These are phyloP conservation scores for Aleurites moluccanus DNA, from an alignment of 441 rosid species.

Conservation along the genomic window DNA sequence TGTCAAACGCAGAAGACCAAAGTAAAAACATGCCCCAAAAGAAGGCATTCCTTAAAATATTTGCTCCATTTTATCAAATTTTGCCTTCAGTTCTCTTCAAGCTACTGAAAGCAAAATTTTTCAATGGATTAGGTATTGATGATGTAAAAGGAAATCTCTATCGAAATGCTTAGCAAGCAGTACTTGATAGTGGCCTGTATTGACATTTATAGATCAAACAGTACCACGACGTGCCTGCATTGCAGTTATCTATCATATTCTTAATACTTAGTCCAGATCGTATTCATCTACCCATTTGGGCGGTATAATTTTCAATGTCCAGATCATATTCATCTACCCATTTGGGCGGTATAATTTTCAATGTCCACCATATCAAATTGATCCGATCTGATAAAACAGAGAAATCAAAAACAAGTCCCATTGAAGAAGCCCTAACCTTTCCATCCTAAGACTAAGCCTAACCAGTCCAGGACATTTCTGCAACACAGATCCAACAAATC, in stretches of 20 bases:
- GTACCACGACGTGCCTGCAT: constrained; percentile 12
- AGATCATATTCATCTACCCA: too few relatives aligned
- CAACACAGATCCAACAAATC: constrained; percentile 74
- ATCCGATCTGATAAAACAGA: constrained; percentile 25
- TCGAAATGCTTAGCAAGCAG: neutral
- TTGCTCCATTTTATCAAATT: neutral
- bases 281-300: too few relatives aligned
- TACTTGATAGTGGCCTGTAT: neutral
- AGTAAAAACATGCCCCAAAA: neutral
- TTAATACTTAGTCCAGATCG: neutral
- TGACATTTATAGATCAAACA: constrained; percentile 16
- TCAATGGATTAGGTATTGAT: neutral
- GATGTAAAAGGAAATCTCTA: neutral
- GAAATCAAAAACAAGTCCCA: constrained; percentile 1
- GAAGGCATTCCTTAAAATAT: neutral
- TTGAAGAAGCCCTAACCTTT: constrained; percentile 57
- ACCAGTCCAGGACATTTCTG: constrained; percentile 77
- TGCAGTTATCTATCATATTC: neutral
- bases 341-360: neutral
- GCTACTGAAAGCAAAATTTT: neutral
- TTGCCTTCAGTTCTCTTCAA: neutral
- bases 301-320: too few relatives aligned
- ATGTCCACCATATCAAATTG: constrained; percentile 18
- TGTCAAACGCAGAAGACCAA: neutral
- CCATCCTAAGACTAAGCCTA: constrained; percentile 66